Conservation (phyloP, 164 flowering plant genomes). For the Aristolochia contorta region DNA sequence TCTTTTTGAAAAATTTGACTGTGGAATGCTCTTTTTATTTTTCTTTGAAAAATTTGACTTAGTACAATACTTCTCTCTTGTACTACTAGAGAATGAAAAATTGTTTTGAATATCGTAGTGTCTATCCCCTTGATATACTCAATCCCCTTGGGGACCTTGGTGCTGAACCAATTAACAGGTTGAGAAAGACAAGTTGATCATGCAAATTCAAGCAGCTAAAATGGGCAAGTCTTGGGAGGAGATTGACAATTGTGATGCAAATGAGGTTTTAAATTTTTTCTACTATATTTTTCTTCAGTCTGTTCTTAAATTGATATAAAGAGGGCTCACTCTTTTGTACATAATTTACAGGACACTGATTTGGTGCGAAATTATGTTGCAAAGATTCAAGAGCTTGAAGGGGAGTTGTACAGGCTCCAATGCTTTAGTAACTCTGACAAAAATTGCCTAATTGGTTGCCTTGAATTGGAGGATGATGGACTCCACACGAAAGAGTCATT, state of each 20-base stretch:
- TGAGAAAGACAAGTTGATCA: slow-evolving; percentile 66
- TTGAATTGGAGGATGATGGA: slow-evolving; percentile 56
- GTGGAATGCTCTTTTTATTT: too few relatives aligned
- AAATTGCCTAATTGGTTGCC: slow-evolving; percentile 27
- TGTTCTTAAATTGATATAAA: not conserved
- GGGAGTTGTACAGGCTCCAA: slow-evolving; percentile 46
- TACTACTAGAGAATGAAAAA: too few relatives aligned
- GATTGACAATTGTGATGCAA: slow-evolving; percentile 29
- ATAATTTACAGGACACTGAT: slow-evolving; percentile 41
- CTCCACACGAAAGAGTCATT: slow-evolving; percentile 19
- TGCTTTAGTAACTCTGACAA: slow-evolving; percentile 26
- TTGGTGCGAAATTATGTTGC: slow-evolving; percentile 53
- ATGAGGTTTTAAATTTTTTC: slow-evolving; percentile 36
- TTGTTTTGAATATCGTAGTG: too few relatives aligned
- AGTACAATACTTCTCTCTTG: too few relatives aligned
- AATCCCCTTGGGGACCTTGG: too few relatives aligned
- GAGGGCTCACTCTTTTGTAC: not conserved
- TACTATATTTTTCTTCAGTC: not conserved
- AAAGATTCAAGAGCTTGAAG: slow-evolving; percentile 80
- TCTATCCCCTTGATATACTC: too few relatives aligned
- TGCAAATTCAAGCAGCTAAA: slow-evolving; percentile 69
- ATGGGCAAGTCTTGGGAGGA: slow-evolving; percentile 84
- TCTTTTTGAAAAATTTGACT: too few relatives aligned
- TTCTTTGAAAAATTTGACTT: too few relatives aligned
- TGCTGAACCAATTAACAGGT: slow-evolving; percentile 29